A percentile compares a stretch with the other conserved stretches of the same genome.
phyloP scores from a whole-genome alignment of 306 rosid species.

The Vachellia pachyceras region DNA sequence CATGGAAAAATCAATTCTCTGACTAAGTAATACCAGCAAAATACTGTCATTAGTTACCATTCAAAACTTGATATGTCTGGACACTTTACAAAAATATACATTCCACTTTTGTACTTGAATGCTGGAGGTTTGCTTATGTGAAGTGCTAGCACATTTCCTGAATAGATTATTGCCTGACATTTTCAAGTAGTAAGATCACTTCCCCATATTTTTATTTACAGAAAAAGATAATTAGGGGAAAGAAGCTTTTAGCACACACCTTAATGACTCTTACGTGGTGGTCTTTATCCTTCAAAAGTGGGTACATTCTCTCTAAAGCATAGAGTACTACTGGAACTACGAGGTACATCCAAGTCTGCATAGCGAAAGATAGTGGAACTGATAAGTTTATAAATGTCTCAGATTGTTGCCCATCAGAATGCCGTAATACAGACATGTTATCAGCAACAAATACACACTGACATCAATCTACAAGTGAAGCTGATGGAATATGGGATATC shows the following conservation, averaged over 20 bases:
- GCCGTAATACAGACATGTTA: not conserved
- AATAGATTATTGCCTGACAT: conserved; percentile 78
- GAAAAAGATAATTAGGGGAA: not conserved
- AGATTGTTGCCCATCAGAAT: conserved; percentile 8
- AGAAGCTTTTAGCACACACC: conserved; percentile 48
- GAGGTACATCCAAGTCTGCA: conserved; percentile 98
- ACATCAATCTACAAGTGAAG: conserved; percentile 18
- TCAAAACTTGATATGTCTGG: conserved; percentile 83
- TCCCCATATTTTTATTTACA: not conserved
- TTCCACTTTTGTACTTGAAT: conserved; percentile 87
- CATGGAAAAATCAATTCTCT: conserved; percentile 6
- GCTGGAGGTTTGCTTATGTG: conserved; percentile 78
- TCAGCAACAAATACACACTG: conserved; percentile 1
- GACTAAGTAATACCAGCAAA: not conserved
- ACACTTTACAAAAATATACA: conserved; percentile 90
- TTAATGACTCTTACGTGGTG: conserved; percentile 67
- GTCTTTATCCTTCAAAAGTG: conserved; percentile 51
- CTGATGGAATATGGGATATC: too few species aligned
- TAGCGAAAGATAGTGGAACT: conserved; percentile 20
- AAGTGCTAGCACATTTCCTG: conserved; percentile 86
- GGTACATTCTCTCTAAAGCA: conserved; percentile 62
- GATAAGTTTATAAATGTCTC: conserved; percentile 12
- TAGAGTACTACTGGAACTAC: conserved; percentile 63
- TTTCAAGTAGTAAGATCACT: conserved; percentile 35
- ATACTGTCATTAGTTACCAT: conserved; percentile 58